Percentiles rank a stretch among this genome's conserved stretches.
These are phyloP conservation scores for Ophiostoma sp. DNA, from an alignment of 2,329 filamentous ascomycete genomes.

Conservation along the genomic window DNA sequence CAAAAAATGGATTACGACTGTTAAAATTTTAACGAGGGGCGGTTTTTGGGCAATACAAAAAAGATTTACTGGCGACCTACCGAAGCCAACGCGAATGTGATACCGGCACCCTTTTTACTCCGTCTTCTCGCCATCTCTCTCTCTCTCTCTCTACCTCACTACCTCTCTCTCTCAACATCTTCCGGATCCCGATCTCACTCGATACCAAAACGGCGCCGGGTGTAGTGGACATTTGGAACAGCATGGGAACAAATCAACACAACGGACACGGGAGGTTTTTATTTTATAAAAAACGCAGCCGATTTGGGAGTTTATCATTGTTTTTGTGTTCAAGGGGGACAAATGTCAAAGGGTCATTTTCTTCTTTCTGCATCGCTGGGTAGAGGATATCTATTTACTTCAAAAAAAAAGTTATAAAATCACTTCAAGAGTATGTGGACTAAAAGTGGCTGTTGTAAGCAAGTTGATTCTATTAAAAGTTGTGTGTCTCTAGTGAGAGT, in stretches of 20 bases:
- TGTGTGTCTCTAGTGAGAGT: background rate
- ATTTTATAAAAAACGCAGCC: constrained; percentile 17
- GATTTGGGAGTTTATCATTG: constrained; percentile 25
- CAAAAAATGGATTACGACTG: constrained; percentile 15
- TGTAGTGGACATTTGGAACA: constrained; percentile 15
- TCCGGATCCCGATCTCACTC: background rate
- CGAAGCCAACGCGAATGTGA: constrained; percentile 17
- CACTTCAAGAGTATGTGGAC: background rate
- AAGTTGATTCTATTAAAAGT: background rate
- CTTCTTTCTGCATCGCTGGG: constrained; percentile 22
- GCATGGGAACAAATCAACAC: constrained; percentile 13
- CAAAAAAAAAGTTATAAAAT: constrained; percentile 23
- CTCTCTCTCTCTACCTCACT: background rate
- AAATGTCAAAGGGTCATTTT: constrained; percentile 23
- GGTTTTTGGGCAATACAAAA: constrained; percentile 14
- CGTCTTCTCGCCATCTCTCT: constrained; percentile 4
- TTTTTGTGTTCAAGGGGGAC: constrained; percentile 24
- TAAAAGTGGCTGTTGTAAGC: background rate
- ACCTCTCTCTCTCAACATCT: background rate
- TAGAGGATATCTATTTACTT: constrained; percentile 19
- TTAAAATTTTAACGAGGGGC: background rate
- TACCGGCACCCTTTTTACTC: constrained; percentile 20
- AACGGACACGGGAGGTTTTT: constrained; percentile 12
- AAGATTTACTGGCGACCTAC: constrained; percentile 8
- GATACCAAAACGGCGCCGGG: constrained; percentile 19